A percentile compares a stretch with the other conserved stretches of the same genome.
Evolutionary conservation across 1,284 basidiomycete genomes (phyloP).

Genomic region (Sanghuangporus baumii): DNA sequence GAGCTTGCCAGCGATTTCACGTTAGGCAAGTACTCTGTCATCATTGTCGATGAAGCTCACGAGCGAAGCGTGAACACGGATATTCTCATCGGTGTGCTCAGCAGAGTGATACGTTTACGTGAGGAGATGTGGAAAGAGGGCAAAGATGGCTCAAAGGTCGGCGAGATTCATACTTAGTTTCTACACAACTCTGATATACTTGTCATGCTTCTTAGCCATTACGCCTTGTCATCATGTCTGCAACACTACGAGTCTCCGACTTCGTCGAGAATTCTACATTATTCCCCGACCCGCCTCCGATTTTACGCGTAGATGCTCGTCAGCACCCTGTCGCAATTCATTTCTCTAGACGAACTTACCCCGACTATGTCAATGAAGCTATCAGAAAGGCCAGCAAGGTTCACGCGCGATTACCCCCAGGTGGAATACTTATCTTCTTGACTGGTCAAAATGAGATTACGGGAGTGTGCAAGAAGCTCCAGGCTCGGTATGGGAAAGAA

Average conservation of each 20-base stretch:
- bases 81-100: slow-evolving; percentile 93
- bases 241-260: slow-evolving; percentile 91
- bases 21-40: slow-evolving; percentile 85
- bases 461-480: slow-evolving; percentile 63
- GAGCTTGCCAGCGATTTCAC: slow-evolving; percentile 92
- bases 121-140: slow-evolving; percentile 84
- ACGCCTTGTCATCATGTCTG: slow-evolving; percentile 97
- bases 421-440: slow-evolving; percentile 71
- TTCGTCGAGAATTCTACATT: slow-evolving; percentile 86
- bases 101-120: slow-evolving; percentile 83
- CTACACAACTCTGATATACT: not conserved
- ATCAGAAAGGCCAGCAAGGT: slow-evolving; percentile 86
- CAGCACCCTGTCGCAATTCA: slow-evolving; percentile 96
- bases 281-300: slow-evolving; percentile 81
- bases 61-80: slow-evolving; percentile 98
- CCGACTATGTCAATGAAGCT: slow-evolving; percentile 89
- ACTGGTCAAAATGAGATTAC: slow-evolving; percentile 77
- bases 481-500: slow-evolving; percentile 70
- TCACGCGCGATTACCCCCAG: slow-evolving; percentile 63
- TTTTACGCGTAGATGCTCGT: slow-evolving; percentile 85
- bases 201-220: slow-evolving; percentile 53
- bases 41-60: slow-evolving; percentile 97
- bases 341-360: slow-evolving; percentile 81
- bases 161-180: slow-evolving; percentile 5
- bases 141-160: slow-evolving; percentile 60